A percentile compares a stretch with the other conserved stretches of the same genome.
Evolutionary conservation across 169 alveolate species (phyloP).

Genomic region (Babesia caballi): DNA sequence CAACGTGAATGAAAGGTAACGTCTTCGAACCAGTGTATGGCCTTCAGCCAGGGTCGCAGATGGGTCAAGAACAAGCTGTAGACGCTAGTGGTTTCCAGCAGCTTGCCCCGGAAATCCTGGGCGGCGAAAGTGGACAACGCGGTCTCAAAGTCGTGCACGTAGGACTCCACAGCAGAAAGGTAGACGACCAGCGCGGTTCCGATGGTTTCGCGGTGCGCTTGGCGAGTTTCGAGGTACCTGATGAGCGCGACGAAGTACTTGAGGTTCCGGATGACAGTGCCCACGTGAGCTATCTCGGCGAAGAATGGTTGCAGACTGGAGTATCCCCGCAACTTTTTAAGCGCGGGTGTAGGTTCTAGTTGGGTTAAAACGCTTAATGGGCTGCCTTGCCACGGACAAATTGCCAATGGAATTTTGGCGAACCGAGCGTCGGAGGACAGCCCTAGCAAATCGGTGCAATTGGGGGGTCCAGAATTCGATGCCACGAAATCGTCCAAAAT

Average conservation of each 20-base stretch:
- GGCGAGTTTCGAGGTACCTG: not conserved
- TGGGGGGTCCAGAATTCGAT: not conserved
- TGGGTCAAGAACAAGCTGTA: not conserved
- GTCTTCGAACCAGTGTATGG: not conserved
- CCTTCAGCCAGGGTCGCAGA: constrained; percentile 1
- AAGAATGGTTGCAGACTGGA: not conserved
- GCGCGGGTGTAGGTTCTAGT: not conserved
- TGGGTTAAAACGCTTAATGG: not conserved
- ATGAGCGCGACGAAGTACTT: not conserved
- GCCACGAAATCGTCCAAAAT: not conserved
- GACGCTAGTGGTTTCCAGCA: constrained; percentile 10
- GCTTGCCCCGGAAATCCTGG: not conserved
- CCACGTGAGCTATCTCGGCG: not conserved
- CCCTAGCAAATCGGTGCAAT: not conserved
- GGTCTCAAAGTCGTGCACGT: not conserved
- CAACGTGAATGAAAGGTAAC: not conserved
- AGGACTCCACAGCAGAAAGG: not conserved
- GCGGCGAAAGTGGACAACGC: not conserved
- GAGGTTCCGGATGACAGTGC: constrained; percentile 6
- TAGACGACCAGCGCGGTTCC: constrained; percentile 15
- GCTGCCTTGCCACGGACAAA: not conserved
- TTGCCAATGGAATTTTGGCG: not conserved
- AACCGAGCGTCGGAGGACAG: not conserved
- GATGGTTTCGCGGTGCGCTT: not conserved
- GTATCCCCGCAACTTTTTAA: not conserved